Percentiles rank a stretch among this genome's conserved stretches.
Evolutionary conservation across 1,139 yeast species (phyloP).

Genomic region (Candida glucosophila): DNA sequence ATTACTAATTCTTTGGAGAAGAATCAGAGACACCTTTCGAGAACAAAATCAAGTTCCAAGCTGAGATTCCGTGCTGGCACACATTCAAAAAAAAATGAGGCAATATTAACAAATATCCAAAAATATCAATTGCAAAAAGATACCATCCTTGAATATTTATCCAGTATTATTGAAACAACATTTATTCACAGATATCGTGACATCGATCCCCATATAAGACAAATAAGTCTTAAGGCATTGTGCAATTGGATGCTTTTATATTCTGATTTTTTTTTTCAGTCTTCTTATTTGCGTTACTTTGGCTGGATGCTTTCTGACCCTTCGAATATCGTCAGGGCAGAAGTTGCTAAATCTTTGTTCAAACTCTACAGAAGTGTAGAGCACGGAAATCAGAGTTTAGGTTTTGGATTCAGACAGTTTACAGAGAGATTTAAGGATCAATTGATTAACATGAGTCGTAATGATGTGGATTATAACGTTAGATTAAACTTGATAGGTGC

Average conservation of each 20-base stretch:
- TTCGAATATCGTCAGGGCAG: conserved; percentile 50
- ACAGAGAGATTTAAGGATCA: conserved; percentile 62
- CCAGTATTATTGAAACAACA: conserved; percentile 58
- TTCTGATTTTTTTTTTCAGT: conserved; percentile 67
- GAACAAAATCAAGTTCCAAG: conserved; percentile 7
- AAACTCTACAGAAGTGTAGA: conserved; percentile 33
- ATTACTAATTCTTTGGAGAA: conserved; percentile 36
- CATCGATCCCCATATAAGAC: conserved; percentile 62
- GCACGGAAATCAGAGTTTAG: conserved; percentile 11
- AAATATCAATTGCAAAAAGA: conserved; percentile 44
- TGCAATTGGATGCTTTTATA: conserved; percentile 61
- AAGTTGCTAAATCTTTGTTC: conserved; percentile 51
- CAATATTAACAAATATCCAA: conserved; percentile 38
- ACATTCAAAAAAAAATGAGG: conserved; percentile 15
- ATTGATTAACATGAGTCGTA: conserved; percentile 47
- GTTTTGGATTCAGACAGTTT: conserved; percentile 54
- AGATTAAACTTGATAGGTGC: conserved; percentile 45
- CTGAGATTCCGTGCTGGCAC: too few species aligned
- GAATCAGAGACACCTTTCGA: conserved; percentile 33
- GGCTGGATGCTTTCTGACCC: conserved; percentile 83
- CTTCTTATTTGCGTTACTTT: conserved; percentile 61
- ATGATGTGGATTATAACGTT: conserved; percentile 34
- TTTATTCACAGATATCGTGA: conserved; percentile 79
- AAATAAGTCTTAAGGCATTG: conserved; percentile 54
- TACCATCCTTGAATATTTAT: conserved; percentile 46